Evolutionary conservation across 441 rosid genomes (phyloP), one percentile per base, ranked within the genome.

Genomic region (Adansonia gregorii): DNA sequence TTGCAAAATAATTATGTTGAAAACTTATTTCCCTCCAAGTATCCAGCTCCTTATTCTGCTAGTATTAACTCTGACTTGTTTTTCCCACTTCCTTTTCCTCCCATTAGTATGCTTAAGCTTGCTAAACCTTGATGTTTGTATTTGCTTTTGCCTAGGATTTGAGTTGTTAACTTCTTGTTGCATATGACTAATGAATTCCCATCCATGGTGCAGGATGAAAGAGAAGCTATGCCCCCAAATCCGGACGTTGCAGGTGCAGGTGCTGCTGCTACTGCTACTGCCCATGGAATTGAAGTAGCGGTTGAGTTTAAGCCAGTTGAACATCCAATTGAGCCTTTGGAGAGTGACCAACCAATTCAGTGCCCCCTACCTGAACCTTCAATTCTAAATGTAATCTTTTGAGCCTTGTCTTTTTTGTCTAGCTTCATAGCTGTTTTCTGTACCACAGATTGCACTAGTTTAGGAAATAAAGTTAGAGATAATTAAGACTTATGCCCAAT

Each of bases 281-380:
- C 93, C 78, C 98, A 95, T 88, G 99, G 98, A 31, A 88, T 95
- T 79, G 92, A 89, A 83, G 84, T 91, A 73, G 96, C 98, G 0
- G 88, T 88, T 8, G 98, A 93, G 78, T 93, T 95, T 83, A 93
- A 92, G 89, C 98, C 98, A 0, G 94, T 95, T 8, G 99, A 95
- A 84, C 97, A 88, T 81, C 98, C 99, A 0, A 85, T 79, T 0
- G 99, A 93, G 90, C 99, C 99, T 72, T 78, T 86, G 35, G 90
- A 92, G 78, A 88, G 81, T 64, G 97, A 90, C 81, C 85, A 59
- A 79, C 95, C 97, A 2, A 90, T 95, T 79, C 97, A 90, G 51
- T 95, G 99, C 82, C 99, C 99, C 4, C 77, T 87, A n/a, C 94
- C 99, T 4, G 99, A 95, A 81, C 98, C 95, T 75, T 95, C 99